Percentiles rank a stretch among this genome's conserved stretches.
These are phyloP conservation scores for Candida xiaguanensis DNA, from an alignment of 805 yeast species.

Conservation along the genomic window DNA sequence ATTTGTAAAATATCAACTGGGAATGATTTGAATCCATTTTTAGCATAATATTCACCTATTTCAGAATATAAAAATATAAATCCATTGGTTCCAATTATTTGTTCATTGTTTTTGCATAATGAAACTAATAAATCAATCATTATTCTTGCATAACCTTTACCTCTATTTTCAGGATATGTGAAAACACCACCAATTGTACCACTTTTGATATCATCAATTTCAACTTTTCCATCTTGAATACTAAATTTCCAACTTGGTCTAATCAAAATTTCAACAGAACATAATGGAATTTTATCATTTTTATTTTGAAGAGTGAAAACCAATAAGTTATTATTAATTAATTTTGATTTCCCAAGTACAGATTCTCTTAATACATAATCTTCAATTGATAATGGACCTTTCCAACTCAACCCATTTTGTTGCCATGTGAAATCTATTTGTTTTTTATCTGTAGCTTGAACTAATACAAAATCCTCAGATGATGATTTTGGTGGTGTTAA, in stretches of 20 bases:
- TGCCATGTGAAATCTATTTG: conserved; percentile 29
- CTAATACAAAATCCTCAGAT: conserved; percentile 13
- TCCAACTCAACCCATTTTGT: conserved; percentile 36
- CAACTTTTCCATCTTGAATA: conserved; percentile 5
- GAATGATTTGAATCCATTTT: conserved; percentile 35
- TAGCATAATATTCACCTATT: conserved; percentile 40
- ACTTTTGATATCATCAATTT: conserved; percentile 14
- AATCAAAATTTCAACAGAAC: conserved; percentile 34
- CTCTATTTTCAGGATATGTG: conserved; percentile 34
- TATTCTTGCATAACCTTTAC: conserved; percentile 34
- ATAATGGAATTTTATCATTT: conserved; percentile 15
- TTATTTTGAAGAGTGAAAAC: conserved; percentile 16
- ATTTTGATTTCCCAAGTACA: conserved; percentile 21
- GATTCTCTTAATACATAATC: conserved; percentile 35
- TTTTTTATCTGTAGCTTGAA: conserved; percentile 19
- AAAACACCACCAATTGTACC: conserved; percentile 43
- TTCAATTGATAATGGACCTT: conserved; percentile 26
- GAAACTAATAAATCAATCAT: conserved; percentile 38
- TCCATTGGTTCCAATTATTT: conserved; percentile 26
- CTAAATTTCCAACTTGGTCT: conserved; percentile 27
- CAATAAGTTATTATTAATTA: conserved; percentile 13
- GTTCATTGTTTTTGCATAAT: conserved; percentile 14
- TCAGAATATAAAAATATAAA: conserved; percentile 39
- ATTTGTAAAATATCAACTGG: conserved; percentile 30
- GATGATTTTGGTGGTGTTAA: background rate